Evolutionary conservation across 2,329 filamentous ascomycete genomes (phyloP).

Genomic region (Colletotrichum sp.): DNA sequence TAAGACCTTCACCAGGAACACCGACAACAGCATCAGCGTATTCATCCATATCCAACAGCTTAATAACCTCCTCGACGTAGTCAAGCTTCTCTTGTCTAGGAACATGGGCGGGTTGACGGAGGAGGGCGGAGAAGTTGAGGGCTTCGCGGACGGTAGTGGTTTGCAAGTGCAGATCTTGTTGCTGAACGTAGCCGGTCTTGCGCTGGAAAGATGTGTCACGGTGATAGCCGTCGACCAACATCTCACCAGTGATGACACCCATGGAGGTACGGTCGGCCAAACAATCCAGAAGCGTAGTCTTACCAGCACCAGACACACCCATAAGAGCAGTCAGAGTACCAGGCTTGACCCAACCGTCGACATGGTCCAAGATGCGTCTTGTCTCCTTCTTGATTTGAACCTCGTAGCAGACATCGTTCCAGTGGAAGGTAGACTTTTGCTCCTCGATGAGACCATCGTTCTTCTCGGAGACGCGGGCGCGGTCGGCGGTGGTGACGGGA

Average conservation of each 20-base stretch:
- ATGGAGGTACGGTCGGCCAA: slow-evolving; percentile 86
- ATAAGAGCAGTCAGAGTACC: slow-evolving; percentile 89
- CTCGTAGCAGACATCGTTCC: slow-evolving; percentile 81
- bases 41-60: slow-evolving; percentile 86
- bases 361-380: slow-evolving; percentile 80
- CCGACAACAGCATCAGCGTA: slow-evolving; percentile 92
- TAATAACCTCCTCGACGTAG: slow-evolving; percentile 91
- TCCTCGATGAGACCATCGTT: slow-evolving; percentile 46
- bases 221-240: slow-evolving; percentile 69
- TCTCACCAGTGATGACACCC: slow-evolving; percentile 86
- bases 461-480: slow-evolving; percentile 40
- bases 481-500: slow-evolving; percentile 50
- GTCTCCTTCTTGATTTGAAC: slow-evolving; percentile 79
- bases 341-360: slow-evolving; percentile 93
- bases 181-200: slow-evolving; percentile 90
- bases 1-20: slow-evolving; percentile 85
- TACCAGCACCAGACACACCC: slow-evolving; percentile 92
- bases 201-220: slow-evolving; percentile 86
- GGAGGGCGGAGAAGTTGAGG: slow-evolving; percentile 81
- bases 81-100: slow-evolving; percentile 78
- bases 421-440: slow-evolving; percentile 83
- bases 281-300: slow-evolving; percentile 88
- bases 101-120: slow-evolving; percentile 82
- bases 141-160: slow-evolving; percentile 90
- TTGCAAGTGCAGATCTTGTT: slow-evolving; percentile 87